These are phyloP conservation scores for Parathielavia appendiculata DNA, from an alignment of 495 filamentous ascomycete genomes.

Conservation along the genomic window DNA sequence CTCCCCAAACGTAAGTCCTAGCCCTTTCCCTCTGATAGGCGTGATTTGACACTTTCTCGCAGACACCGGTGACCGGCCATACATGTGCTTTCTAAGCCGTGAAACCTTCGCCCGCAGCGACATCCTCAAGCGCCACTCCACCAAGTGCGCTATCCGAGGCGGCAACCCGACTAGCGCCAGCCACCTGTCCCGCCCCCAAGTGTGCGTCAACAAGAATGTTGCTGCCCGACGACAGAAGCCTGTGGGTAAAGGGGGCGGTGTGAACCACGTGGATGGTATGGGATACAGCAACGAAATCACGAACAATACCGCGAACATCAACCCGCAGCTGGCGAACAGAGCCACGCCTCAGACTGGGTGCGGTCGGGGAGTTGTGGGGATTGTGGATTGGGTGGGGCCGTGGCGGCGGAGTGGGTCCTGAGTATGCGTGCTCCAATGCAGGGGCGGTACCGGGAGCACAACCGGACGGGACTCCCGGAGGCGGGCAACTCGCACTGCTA, in stretches of 20 bases:
- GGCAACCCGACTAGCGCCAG: conserved; percentile 90
- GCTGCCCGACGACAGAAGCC: conserved; percentile 56
- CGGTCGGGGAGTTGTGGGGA: too few species aligned
- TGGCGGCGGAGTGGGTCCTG: too few species aligned
- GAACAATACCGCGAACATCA: conserved; percentile 49
- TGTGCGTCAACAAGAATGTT: conserved; percentile 71
- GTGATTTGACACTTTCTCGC: background rate
- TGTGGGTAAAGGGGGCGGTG: conserved; percentile 38
- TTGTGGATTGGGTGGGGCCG: too few species aligned
- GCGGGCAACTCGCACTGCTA: too few species aligned
- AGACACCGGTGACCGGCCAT: conserved; percentile 96
- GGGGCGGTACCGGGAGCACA: too few species aligned
- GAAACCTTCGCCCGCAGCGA: conserved; percentile 99
- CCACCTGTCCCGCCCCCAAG: conserved; percentile 86
- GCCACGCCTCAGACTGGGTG: conserved; percentile 41
- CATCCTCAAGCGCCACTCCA: conserved; percentile 96
- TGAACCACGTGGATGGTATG: conserved; percentile 52
- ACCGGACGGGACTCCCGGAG: too few species aligned
- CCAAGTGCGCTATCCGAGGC: conserved; percentile 91
- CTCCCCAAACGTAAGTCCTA: background rate
- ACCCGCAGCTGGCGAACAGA: conserved; percentile 52
- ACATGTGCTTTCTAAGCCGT: conserved; percentile 92
- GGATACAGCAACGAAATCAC: conserved; percentile 46
- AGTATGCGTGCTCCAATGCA: too few species aligned
- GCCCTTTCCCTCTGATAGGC: too few species aligned